These are phyloP conservation scores for Blastocystis sp. DNA, from an alignment of 352 stramenopile species.

Conservation along the genomic window DNA sequence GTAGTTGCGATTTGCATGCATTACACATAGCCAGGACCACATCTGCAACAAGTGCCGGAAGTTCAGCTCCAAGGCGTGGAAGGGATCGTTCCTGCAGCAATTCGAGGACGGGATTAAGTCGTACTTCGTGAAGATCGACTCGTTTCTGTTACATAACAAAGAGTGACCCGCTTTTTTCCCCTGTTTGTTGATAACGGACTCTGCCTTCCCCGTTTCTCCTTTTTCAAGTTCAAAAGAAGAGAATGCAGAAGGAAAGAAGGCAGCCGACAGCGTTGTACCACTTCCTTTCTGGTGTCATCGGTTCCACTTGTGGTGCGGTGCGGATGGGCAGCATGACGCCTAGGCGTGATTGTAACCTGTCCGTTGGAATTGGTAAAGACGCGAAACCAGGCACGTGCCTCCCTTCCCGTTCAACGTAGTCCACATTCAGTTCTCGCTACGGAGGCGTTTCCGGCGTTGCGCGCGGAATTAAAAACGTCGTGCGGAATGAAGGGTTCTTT, in stretches of 20 bases:
- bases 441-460: slow-evolving; percentile 41
- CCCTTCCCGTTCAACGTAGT: slow-evolving; percentile 3
- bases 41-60: slow-evolving; percentile 21
- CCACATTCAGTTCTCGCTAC: slow-evolving; percentile 33
- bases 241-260: neutral
- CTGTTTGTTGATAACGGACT: slow-evolving; percentile 27
- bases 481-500: slow-evolving; percentile 62
- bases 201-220: slow-evolving; percentile 5
- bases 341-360: slow-evolving; percentile 62
- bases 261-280: neutral
- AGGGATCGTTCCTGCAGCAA: neutral
- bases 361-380: slow-evolving; percentile 60
- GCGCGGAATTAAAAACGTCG: slow-evolving; percentile 22
- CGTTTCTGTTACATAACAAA: slow-evolving; percentile 1
- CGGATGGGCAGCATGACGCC: neutral
- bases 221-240: slow-evolving; percentile 1
- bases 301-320: slow-evolving; percentile 37
- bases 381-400: slow-evolving; percentile 5
- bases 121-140: slow-evolving; percentile 35
- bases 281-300: slow-evolving; percentile 31
- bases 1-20: neutral
- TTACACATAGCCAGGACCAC: slow-evolving; percentile 40
- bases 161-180: neutral
- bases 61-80: neutral
- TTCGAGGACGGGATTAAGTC: slow-evolving; percentile 60